Evolutionary conservation across 2,329 filamentous ascomycete species (phyloP).

Genomic region (Zelopaecilomyces penicillatus): DNA sequence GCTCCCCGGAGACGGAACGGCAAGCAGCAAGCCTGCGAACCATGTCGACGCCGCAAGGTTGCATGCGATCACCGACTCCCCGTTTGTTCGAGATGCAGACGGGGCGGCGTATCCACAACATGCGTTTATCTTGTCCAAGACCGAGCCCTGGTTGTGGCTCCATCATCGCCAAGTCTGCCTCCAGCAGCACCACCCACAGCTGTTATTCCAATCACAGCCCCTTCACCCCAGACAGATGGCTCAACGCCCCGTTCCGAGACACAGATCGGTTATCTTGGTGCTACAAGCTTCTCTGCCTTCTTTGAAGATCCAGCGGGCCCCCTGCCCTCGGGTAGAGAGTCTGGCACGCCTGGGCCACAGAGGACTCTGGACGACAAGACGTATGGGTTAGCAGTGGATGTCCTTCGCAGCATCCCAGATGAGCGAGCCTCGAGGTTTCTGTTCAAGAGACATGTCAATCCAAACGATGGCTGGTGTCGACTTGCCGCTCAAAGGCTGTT

Average conservation of each 20-base stretch:
- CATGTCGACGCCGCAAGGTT: constrained; percentile 6
- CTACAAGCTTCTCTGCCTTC: constrained; percentile 6
- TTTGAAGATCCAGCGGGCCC: constrained; percentile 6
- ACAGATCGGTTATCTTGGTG: constrained; percentile 7
- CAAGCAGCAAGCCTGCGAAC: constrained; percentile 4
- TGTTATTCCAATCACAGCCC: neutral
- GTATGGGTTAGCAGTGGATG: constrained; percentile 1
- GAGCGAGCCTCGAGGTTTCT: neutral
- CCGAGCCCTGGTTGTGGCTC: neutral
- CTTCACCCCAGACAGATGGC: neutral
- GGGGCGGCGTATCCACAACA: constrained; percentile 3
- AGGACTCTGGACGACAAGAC: neutral
- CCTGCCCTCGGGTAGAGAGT: neutral
- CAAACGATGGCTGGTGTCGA: constrained; percentile 1
- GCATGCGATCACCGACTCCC: constrained; percentile 6
- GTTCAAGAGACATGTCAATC: neutral
- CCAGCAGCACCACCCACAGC: neutral
- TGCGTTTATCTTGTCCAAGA: constrained; percentile 3
- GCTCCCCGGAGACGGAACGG: constrained; percentile 6
- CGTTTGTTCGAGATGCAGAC: constrained; percentile 7
- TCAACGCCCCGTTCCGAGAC: neutral
- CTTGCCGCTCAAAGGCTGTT: neutral
- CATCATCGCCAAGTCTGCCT: neutral
- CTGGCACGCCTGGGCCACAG: neutral
- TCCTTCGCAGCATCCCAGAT: constrained; percentile 2